Base-by-base conservation (phyloP, 2,329 filamentous ascomycete genomes). In the Claviceps maximensis region DNA sequence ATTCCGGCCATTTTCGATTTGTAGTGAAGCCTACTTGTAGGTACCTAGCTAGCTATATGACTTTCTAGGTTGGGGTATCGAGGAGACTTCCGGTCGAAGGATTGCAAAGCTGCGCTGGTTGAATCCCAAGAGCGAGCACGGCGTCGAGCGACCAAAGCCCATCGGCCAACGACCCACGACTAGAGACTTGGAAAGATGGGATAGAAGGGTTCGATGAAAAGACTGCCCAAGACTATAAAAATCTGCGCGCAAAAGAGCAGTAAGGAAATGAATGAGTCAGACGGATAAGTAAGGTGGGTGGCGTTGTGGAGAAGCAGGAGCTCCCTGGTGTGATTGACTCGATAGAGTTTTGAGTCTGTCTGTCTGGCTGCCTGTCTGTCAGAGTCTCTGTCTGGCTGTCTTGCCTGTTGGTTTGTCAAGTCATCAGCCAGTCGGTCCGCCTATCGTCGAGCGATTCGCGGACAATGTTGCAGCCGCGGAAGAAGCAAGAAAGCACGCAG, bases 1-100 rank as follows among this genome's bases (percentile, higher is more conserved):
- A 98, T 75, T 62, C 88, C 87, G 64, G 89, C 87, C 90, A 97
- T 97, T 52, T 54, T 27, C 51, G 4, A 17, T n/a, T n/a, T 27
- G 2, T 17, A 29, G 25, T 15, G 10, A 46, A 15, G 5, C n/a
- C n/a, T n/a, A 44, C 25, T 12, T 13, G 21, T 33, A 6, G 17
- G 17, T 38, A 5, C 36, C 31, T 33, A 33, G 41, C 47, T 44
- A 21, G 42, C 21, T 45, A 45, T 45, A 45, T 17, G 42, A 17
- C 15, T 23, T 17, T 9, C 21, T 23, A 25, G 12, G 8, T 27
- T 5, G 21, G 29, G 29, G 36, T 17, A 21, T 40, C 29, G 40
- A 23, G 25, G 8, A 33, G 38, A 40, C 38, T 47, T 41, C 31
- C 45, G 49, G 40, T 45, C 27, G 49, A 25, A 15, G 33, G 42